Conservation (phyloP, 805 yeast species). For the Vanderwaltozyma tropicalis region DNA sequence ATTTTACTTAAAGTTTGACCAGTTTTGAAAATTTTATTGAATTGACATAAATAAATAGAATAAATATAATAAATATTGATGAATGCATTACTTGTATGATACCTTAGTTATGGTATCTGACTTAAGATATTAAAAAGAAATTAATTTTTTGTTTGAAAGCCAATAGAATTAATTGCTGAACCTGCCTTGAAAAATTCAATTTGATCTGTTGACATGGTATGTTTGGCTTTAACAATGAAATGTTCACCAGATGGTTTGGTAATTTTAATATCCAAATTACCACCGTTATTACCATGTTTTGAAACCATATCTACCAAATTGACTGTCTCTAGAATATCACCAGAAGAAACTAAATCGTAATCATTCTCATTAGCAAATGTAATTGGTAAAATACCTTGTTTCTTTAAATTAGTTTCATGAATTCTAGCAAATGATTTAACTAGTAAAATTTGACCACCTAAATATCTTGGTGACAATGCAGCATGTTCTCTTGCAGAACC, state of each 20-base stretch:
- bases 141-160: constrained; percentile 30
- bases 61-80: too few relatives aligned
- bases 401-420: constrained; percentile 95
- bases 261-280: constrained; percentile 57
- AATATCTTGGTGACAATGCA: constrained; percentile 87
- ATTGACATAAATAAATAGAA: too few relatives aligned
- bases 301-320: constrained; percentile 67
- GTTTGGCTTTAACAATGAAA: constrained; percentile 67
- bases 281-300: constrained; percentile 83
- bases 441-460: constrained; percentile 81
- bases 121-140: not conserved
- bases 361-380: constrained; percentile 86
- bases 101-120: too few relatives aligned
- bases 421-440: constrained; percentile 96
- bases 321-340: constrained; percentile 69
- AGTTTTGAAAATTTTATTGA: too few relatives aligned
- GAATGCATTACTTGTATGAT: too few relatives aligned
- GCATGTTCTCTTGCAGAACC: constrained; percentile 99
- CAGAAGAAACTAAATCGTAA: constrained; percentile 68
- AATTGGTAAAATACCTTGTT: constrained; percentile 94
- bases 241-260: constrained; percentile 64
- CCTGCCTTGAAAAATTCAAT: constrained; percentile 95
- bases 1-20: too few relatives aligned
- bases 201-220: constrained; percentile 96
- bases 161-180: constrained; percentile 88